Percentiles rank a stretch among this genome's conserved stretches.
Conservation (phyloP, 2,329 filamentous ascomycete genomes). For the Esteya vermicola region DNA sequence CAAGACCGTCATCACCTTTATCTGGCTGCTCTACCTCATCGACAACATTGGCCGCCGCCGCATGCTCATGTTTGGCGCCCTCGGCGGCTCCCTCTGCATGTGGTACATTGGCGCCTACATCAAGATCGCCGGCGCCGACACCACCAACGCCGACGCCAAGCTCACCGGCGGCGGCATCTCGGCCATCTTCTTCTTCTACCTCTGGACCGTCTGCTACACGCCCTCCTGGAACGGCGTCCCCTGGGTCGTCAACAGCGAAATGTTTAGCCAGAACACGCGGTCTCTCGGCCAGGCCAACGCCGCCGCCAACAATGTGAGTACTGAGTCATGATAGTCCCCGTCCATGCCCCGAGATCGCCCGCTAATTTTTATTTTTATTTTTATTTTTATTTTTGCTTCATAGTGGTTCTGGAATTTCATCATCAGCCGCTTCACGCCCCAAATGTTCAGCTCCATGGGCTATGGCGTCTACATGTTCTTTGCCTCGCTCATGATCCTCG, state of each 20-base stretch:
- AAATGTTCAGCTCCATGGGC: conserved; percentile 45
- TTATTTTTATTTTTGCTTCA: background rate
- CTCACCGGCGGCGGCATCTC: conserved; percentile 32
- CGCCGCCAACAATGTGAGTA: conserved; percentile 43
- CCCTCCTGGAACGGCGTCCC: conserved; percentile 60
- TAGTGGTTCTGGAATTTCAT: conserved; percentile 59
- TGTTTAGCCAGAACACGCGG: conserved; percentile 58
- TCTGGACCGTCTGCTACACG: conserved; percentile 61
- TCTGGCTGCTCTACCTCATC: conserved; percentile 57
- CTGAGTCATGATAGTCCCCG: no score
- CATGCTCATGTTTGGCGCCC: conserved; percentile 49
- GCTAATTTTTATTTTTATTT: background rate
- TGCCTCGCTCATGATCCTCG: conserved; percentile 44
- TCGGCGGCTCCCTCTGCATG: conserved; percentile 39
- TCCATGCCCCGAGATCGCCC: no score
- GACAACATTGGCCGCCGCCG: conserved; percentile 41
- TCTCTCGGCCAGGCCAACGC: conserved; percentile 60
- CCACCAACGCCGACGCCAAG: conserved; percentile 15
- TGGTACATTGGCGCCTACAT: conserved; percentile 51
- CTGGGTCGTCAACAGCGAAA: conserved; percentile 64
- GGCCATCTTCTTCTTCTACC: conserved; percentile 58
- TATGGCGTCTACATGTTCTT: conserved; percentile 60
- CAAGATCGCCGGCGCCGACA: conserved; percentile 27
- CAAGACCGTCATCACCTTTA: conserved; percentile 52
- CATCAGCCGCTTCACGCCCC: conserved; percentile 50